Conservation (phyloP, 257 asterid species). For the Jasminum sambac region DNA sequence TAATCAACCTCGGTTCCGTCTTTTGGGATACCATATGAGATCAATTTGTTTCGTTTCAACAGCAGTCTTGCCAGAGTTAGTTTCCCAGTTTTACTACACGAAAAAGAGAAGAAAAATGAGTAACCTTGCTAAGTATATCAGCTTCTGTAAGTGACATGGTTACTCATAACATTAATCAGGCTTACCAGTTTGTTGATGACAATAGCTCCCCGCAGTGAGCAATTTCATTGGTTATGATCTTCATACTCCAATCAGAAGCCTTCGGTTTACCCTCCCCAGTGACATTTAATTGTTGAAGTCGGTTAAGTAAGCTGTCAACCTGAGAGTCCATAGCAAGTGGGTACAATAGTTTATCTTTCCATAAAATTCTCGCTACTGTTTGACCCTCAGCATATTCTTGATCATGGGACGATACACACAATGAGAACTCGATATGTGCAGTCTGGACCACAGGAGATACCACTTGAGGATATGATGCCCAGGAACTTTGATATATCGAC, state of each 20-base stretch:
- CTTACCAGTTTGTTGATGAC: constrained; percentile 71
- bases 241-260: constrained; percentile 44
- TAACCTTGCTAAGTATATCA: neutral
- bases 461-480: constrained; percentile 60
- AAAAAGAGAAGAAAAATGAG: constrained; percentile 27
- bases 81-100: constrained; percentile 87
- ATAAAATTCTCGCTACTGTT: constrained; percentile 44
- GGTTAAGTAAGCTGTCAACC: constrained; percentile 38
- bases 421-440: constrained; percentile 51
- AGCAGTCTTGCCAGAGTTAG: constrained; percentile 88
- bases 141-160: constrained; percentile 10
- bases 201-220: constrained; percentile 70
- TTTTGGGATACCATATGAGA: constrained; percentile 36
- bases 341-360: constrained; percentile 58
- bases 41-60: constrained; percentile 60
- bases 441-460: constrained; percentile 49
- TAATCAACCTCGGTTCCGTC: constrained; percentile 34
- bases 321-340: constrained; percentile 36
- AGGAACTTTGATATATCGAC: constrained; percentile 46
- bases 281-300: constrained; percentile 42
- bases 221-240: constrained; percentile 63
- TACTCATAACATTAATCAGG: constrained; percentile 21
- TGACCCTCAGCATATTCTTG: constrained; percentile 37
- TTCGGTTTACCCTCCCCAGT: constrained; percentile 34
- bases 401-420: constrained; percentile 37